Conservation (phyloP, 2,329 filamentous ascomycete genomes). For the Epichloe bromicola region DNA sequence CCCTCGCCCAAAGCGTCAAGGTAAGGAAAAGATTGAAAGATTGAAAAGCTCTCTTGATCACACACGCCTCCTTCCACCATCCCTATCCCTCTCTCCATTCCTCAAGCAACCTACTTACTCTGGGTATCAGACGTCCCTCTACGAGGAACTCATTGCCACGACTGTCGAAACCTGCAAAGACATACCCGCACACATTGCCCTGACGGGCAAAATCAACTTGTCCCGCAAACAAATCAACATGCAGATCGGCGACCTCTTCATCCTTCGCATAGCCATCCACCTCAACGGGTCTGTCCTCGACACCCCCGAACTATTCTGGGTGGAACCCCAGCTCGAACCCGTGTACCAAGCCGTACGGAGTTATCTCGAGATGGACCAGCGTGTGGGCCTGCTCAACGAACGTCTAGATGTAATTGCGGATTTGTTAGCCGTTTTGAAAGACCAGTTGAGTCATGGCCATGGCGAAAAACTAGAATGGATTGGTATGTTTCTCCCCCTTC, state of each 20-base stretch:
- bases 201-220: constrained; percentile 83
- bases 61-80: background rate
- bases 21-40: constrained; percentile 23
- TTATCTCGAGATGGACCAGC: constrained; percentile 96
- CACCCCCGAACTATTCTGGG: constrained; percentile 96
- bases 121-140: constrained; percentile 61
- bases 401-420: constrained; percentile 80
- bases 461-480: constrained; percentile 86
- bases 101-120: constrained; percentile 8
- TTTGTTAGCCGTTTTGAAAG: constrained; percentile 82
- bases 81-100: background rate
- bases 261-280: constrained; percentile 94
- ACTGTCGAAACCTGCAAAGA: constrained; percentile 91
- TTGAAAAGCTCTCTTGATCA: background rate
- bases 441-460: constrained; percentile 87
- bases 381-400: constrained; percentile 79
- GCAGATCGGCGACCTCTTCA: constrained; percentile 98
- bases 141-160: constrained; percentile 87
- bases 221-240: constrained; percentile 91
- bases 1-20: constrained; percentile 91
- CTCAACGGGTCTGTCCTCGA: constrained; percentile 93
- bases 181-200: constrained; percentile 81
- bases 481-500: constrained; percentile 42
- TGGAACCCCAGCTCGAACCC: constrained; percentile 90
- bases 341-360: constrained; percentile 91